Evolutionary conservation across 2,329 filamentous ascomycete species (phyloP), one percentile per base, ranked within the genome.

Genomic region (Diaporthe longicolla): DNA sequence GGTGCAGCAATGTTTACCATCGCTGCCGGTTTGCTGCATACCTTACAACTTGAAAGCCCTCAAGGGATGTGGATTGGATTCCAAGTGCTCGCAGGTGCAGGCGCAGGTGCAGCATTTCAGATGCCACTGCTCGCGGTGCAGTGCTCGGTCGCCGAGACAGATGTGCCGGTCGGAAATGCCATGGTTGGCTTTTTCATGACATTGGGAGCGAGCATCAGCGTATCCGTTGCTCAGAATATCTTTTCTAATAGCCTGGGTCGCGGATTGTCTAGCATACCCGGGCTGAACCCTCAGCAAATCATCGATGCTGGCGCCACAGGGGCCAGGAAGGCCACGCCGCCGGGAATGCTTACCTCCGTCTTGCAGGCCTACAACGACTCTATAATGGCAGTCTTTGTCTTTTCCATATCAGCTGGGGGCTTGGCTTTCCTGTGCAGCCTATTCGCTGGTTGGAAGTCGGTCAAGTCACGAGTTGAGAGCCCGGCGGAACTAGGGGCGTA

Each of bases 31-130:
- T 83, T 91, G 63, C 82, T 91, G 75, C 87, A 87, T 3, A 89
- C 87, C 0, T 84, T 89, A 15, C 80, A 81, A 65, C 81, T 87
- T 3, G 75, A 83, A 76, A 88, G 86, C 2, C 81, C 83, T 2
- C 79, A 85, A 10, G 77, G 79, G 15, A 82, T 84, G 66, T 91
- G 89, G 89, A 87, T 90, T 76, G 87, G 88, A 35, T 90, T 87
- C 79, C 88, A 90, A 79, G 84, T 87, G 37, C 78, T 91, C 43
- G 82, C 84, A 32, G 29, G 37, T 17, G 26, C 35, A 15, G 61
- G 71, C 24, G 52, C 37, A 40, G 71, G 71, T 8, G 21, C 32
- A 24, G 37, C 29, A 11, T 69, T 73, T 4, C 71, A 59, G 61
- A 54, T 59, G 63, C 71, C 71, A 1, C 48, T 40, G 3, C 57